phyloP scores from a whole-genome alignment of 768 basidiomycete species.

The Xanthoconium stramineum region DNA sequence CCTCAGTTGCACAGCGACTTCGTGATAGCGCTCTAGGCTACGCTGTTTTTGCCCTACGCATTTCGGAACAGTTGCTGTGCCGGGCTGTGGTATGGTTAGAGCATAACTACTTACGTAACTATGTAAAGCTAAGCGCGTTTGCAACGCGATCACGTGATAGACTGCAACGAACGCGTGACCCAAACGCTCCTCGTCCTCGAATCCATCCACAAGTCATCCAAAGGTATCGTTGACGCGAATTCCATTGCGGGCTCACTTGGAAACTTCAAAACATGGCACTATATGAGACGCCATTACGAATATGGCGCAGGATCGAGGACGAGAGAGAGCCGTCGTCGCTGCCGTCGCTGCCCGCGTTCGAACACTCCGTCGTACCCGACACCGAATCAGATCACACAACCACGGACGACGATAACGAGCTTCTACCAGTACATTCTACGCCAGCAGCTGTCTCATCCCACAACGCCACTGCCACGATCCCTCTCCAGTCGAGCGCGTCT shows the following conservation, averaged over 20 bases:
- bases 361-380: slow-evolving; percentile 52
- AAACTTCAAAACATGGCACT: slow-evolving; percentile 37
- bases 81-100: too few relatives aligned
- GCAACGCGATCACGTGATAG: neutral
- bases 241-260: slow-evolving; percentile 1
- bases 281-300: slow-evolving; percentile 79
- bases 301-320: slow-evolving; percentile 83
- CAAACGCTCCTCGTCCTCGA: neutral
- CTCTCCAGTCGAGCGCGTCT: slow-evolving; percentile 49
- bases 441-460: slow-evolving; percentile 52
- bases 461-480: slow-evolving; percentile 47
- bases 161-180: neutral
- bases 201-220: neutral
- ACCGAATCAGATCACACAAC: slow-evolving; percentile 35
- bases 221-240: neutral
- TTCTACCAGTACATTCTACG: slow-evolving; percentile 64
- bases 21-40: too few relatives aligned
- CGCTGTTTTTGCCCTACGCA: too few relatives aligned
- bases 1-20: too few relatives aligned
- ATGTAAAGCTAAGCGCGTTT: too few relatives aligned
- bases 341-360: slow-evolving; percentile 70
- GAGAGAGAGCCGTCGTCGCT: slow-evolving; percentile 77
- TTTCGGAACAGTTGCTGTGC: too few relatives aligned
- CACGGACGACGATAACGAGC: slow-evolving; percentile 41
- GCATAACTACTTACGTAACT: too few relatives aligned